A percentile compares a stretch with the other conserved stretches of the same genome.
Conservation (phyloP, 805 yeast genomes). For the Saitoella complicata region DNA sequence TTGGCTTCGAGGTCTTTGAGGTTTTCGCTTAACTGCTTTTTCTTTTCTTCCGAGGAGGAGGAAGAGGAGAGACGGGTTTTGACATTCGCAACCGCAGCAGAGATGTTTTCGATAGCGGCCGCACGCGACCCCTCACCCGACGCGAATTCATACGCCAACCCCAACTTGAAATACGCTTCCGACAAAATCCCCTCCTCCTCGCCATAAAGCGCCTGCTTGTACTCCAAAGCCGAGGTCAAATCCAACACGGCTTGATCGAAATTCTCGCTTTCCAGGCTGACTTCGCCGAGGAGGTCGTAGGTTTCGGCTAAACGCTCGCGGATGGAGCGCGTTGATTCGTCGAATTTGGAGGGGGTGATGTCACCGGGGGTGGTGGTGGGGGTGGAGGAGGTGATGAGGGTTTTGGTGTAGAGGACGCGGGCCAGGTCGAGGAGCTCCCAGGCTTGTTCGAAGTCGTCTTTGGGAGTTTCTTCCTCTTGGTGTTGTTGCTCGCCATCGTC, state of each 20-base stretch:
- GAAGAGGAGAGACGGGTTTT: too few species aligned
- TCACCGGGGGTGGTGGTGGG: background rate
- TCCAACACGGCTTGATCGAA: slow-evolving; percentile 65
- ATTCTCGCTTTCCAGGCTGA: slow-evolving; percentile 68
- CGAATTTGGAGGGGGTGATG: background rate
- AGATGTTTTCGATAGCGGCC: too few species aligned
- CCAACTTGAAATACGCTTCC: slow-evolving; percentile 66
- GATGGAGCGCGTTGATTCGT: too few species aligned
- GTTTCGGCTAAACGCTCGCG: slow-evolving; percentile 44
- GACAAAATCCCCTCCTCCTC: slow-evolving; percentile 39
- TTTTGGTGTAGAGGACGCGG: slow-evolving; percentile 39
- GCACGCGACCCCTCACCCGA: slow-evolving; percentile 25
- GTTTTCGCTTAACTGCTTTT: too few species aligned
- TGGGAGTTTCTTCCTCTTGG: slow-evolving; percentile 21
- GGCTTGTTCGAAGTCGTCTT: slow-evolving; percentile 68
- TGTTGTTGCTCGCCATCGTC: slow-evolving; percentile 23
- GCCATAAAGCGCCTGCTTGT: slow-evolving; percentile 37
- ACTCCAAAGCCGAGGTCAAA: slow-evolving; percentile 38
- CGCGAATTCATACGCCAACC: slow-evolving; percentile 61
- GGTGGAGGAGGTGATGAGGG: slow-evolving; percentile 5
- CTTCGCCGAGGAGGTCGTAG: slow-evolving; percentile 72
- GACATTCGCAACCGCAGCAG: too few species aligned
- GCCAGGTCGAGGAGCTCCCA: slow-evolving; percentile 74
- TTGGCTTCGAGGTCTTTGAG: too few species aligned
- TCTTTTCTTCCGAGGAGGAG: too few species aligned